Evolutionary conservation across 1,139 yeast genomes (phyloP).

Genomic region (Zygoascus hellenicus): DNA sequence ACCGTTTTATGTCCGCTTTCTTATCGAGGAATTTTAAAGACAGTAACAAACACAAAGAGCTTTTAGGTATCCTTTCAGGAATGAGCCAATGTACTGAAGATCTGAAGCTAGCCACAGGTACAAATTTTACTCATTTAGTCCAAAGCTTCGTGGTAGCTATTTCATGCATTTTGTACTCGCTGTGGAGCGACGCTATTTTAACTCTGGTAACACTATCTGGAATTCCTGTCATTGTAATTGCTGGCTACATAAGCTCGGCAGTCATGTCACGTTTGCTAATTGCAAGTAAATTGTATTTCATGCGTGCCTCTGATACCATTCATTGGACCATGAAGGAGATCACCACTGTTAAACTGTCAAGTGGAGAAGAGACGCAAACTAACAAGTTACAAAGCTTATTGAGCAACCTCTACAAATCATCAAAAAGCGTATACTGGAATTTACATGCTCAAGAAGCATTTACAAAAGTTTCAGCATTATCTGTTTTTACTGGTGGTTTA

Average conservation of each 20-base stretch:
- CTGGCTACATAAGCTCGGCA: conserved; percentile 49
- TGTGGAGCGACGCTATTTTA: conserved; percentile 76
- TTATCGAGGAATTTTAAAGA: conserved; percentile 28
- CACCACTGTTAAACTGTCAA: conserved; percentile 54
- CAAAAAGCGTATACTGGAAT: conserved; percentile 43
- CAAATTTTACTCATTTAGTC: conserved; percentile 53
- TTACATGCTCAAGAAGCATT: conserved; percentile 54
- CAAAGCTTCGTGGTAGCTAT: conserved; percentile 49
- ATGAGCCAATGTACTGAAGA: conserved; percentile 68
- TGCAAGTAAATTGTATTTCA: conserved; percentile 52
- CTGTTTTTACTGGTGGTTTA: conserved; percentile 86
- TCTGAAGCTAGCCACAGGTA: conserved; percentile 61
- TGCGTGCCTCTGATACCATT: conserved; percentile 53
- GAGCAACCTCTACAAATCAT: conserved; percentile 44
- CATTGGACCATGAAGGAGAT: conserved; percentile 68
- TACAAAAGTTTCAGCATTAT: conserved; percentile 51
- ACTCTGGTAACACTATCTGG: conserved; percentile 69
- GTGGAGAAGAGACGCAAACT: conserved; percentile 51
- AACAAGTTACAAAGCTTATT: conserved; percentile 40
- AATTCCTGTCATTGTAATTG: conserved; percentile 56
- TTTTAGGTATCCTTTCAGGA: conserved; percentile 61
- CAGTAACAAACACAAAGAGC: conserved; percentile 45
- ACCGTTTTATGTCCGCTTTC: conserved; percentile 32
- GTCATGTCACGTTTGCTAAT: conserved; percentile 46
- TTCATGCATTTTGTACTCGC: conserved; percentile 59